A percentile compares a stretch with the other conserved stretches of the same genome.
These are phyloP conservation scores for Penicillium thymicola DNA, from an alignment of 2,329 filamentous ascomycete species.

Conservation along the genomic window DNA sequence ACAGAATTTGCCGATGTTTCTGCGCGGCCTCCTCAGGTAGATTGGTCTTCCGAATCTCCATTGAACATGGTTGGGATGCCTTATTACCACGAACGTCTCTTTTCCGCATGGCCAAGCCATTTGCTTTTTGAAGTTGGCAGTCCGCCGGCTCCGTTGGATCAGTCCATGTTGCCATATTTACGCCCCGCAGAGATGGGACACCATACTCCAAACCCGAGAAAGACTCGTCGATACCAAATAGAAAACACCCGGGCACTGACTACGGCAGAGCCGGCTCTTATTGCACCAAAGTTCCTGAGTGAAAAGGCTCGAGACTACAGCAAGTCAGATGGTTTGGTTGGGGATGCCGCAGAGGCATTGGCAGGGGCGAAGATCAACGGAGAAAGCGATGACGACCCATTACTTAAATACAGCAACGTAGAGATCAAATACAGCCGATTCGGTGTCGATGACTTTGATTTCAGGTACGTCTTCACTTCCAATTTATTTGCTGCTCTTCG, in stretches of 20 bases:
- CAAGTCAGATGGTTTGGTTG: constrained; percentile 40
- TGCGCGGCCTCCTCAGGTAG: constrained; percentile 60
- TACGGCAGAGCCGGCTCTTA: constrained; percentile 59
- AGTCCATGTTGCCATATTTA: constrained; percentile 64
- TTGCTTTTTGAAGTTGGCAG: constrained; percentile 81
- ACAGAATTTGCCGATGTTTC: constrained; percentile 72
- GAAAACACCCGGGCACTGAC: constrained; percentile 69
- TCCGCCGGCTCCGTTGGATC: constrained; percentile 72
- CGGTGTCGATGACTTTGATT: constrained; percentile 98
- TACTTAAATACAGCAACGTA: constrained; percentile 85
- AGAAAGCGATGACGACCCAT: constrained; percentile 74
- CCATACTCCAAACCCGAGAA: constrained; percentile 73
- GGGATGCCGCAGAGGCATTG: constrained; percentile 62
- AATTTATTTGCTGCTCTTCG: constrained; percentile 66
- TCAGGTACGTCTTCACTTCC: constrained; percentile 75
- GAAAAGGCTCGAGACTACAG: constrained; percentile 74
- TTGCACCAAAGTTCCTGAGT: constrained; percentile 87
- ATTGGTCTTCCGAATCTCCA: constrained; percentile 72
- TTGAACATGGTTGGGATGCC: constrained; percentile 86
- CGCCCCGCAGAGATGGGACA: constrained; percentile 71
- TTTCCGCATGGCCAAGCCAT: constrained; percentile 87
- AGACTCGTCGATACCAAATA: constrained; percentile 73
- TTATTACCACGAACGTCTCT: constrained; percentile 81
- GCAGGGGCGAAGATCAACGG: constrained; percentile 67
- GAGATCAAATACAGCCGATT: constrained; percentile 99